Conservation (phyloP, 768 basidiomycete genomes). For the Rhodocollybia butyracea region DNA sequence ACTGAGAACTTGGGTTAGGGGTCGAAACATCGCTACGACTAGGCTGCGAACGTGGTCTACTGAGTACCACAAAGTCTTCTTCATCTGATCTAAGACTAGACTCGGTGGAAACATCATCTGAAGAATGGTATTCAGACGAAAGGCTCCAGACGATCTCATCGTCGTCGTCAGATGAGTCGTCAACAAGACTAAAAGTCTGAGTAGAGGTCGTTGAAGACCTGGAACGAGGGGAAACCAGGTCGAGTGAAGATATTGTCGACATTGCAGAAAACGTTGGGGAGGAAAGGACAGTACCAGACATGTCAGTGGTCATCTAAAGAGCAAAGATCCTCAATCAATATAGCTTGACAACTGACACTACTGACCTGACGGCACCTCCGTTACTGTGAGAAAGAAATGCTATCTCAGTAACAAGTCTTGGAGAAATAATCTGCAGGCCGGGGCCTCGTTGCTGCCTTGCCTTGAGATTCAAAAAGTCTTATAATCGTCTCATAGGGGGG, state of each 20-base stretch:
- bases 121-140: constrained; percentile 29
- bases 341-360: neutral
- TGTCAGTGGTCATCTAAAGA: neutral
- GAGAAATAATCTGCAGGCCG: neutral
- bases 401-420: neutral
- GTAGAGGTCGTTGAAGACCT: constrained; percentile 16
- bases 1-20: neutral
- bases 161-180: constrained; percentile 35
- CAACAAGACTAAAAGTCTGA: constrained; percentile 20
- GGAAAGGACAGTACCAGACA: constrained; percentile 2
- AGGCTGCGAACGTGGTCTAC: constrained; percentile 24
- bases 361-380: neutral
- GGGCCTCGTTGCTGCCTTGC: constrained; percentile 6
- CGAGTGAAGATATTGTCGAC: constrained; percentile 21
- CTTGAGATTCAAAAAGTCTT: neutral
- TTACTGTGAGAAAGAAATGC: constrained; percentile 19
- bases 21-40: neutral
- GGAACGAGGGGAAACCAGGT: constrained; percentile 15
- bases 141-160: constrained; percentile 56
- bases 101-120: constrained; percentile 22
- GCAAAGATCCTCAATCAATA: neutral
- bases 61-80: constrained; percentile 51
- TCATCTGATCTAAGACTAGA: constrained; percentile 30
- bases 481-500: neutral
- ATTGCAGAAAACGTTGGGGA: constrained; percentile 20